phyloP scores from a whole-genome alignment of 805 yeast species.

The Cyberlindnera saturnus region DNA sequence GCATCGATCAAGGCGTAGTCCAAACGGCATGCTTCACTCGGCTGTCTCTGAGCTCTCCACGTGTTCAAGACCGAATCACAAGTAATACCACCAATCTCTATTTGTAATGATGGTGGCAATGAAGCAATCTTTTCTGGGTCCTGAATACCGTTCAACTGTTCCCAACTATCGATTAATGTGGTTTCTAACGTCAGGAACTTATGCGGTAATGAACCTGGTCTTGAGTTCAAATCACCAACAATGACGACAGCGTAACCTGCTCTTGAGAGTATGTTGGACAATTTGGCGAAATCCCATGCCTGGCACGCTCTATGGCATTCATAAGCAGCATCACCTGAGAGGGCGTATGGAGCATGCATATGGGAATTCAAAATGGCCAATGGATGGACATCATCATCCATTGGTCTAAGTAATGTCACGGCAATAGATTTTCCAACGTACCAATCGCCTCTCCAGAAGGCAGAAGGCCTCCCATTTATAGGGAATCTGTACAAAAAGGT shows the following conservation, averaged over 20 bases:
- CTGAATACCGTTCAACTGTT: conserved; percentile 47
- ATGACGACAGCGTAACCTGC: conserved; percentile 84
- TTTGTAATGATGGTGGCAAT: conserved; percentile 55
- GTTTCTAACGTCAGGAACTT: conserved; percentile 65
- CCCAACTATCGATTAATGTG: conserved; percentile 79
- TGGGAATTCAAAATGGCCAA: conserved; percentile 85
- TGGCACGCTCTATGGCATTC: conserved; percentile 88
- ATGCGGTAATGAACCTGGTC: conserved; percentile 82
- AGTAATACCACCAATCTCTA: conserved; percentile 73
- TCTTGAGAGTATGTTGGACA: conserved; percentile 51
- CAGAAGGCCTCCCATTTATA: conserved; percentile 89
- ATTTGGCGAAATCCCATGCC: conserved; percentile 87
- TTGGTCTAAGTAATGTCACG: conserved; percentile 58
- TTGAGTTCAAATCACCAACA: conserved; percentile 90
- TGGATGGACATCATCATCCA: conserved; percentile 39
- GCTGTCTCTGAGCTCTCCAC: conserved; percentile 51
- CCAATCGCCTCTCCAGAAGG: conserved; percentile 95
- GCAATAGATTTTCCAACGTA: conserved; percentile 89
- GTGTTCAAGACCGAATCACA: conserved; percentile 86
- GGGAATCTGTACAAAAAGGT: conserved; percentile 83
- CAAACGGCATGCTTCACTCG: conserved; percentile 57
- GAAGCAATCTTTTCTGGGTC: conserved; percentile 35
- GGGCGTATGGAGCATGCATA: conserved; percentile 94
- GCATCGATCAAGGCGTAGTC: conserved; percentile 84
- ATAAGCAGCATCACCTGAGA: conserved; percentile 81